Percentiles rank a stretch among this genome's conserved stretches.
Evolutionary conservation across 306 rosid genomes (phyloP).

Genomic region (Cucumis sativus): Cucumber_9930_V3 NC_026661.2:1148501-1149000

Average conservation of each 20-base stretch:
- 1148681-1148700: neutral
- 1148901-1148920: constrained; percentile 52
- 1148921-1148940: constrained; percentile 78
- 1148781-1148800: neutral
- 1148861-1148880: constrained; percentile 24
- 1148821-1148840: constrained; percentile 22
- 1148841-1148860: constrained; percentile 33
- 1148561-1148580: neutral
- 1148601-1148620: neutral
- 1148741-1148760: neutral
- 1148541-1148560: neutral
- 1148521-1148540: neutral
- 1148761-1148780: neutral
- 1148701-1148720: neutral
- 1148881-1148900: constrained; percentile 44
- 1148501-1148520: neutral
- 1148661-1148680: neutral
- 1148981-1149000: constrained; percentile 61
- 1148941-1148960: constrained; percentile 52
- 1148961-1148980: constrained; percentile 60
- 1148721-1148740: neutral
- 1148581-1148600: neutral
- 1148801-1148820: neutral
- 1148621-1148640: neutral
- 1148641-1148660: neutral